Base-by-base conservation (phyloP, 139 green algal genomes). In the Coelastrella sp. region DNA sequence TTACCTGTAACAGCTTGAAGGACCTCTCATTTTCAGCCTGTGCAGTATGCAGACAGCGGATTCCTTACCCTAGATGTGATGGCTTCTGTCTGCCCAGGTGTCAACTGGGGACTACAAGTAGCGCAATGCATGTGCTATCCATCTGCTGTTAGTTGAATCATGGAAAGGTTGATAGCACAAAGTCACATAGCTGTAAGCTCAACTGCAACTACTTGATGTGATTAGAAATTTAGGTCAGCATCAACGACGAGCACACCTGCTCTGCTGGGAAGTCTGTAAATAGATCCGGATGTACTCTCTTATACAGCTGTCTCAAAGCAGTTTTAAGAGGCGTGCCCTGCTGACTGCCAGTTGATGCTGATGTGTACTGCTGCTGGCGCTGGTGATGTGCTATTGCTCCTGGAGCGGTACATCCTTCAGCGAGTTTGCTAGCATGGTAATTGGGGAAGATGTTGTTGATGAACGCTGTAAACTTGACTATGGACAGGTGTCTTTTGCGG, bases 1-100 rank as follows among this genome's bases (percentile, higher is more conserved):
- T 69, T 35, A 82, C 75, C 53, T 82, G 62, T 60, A 84, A 43
- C 27, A 84, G 60, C 78, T 84, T 84, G 59, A 84, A 75, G 23
- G 78, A 84, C 2, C 60, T 60, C 60, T 84, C 78, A 53, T 84
- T 84, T 3, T 75, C 60, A 21, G 60, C 78, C 60, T 72, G 76
- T 4, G 4, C 66, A 74, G 62, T 25, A 71, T 71, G 62, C n/a
- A 3, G n/a, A 13, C 21, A 32, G 3, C 23, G 30, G 59, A 23
- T 25, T 67, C 59, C 57, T 66, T 66, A 66, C 57, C n/a, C n/a
- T n/a, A n/a, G n/a, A n/a, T n/a, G n/a, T n/a, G n/a, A n/a, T n/a
- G n/a, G n/a, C n/a, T n/a, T n/a, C n/a, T n/a, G n/a, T n/a, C n/a
- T n/a, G n/a, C n/a, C n/a, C n/a, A n/a, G n/a, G n/a, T 5, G 21